Evolutionary conservation across 768 basidiomycete species (phyloP).

Genomic region (Pulveroboletus sp.): DNA sequence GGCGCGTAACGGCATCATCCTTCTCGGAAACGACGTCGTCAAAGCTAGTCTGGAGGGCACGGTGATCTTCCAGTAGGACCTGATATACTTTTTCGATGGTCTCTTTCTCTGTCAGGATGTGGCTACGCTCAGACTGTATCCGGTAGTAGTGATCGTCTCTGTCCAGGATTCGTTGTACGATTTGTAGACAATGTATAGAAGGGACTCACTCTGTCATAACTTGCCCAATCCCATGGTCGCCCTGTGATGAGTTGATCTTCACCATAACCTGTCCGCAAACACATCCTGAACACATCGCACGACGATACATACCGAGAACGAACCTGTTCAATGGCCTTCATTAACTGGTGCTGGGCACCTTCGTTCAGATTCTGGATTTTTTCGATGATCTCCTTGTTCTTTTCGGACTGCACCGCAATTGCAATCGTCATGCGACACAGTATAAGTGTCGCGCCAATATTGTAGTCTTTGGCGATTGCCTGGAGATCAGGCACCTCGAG

Average conservation of each 20-base stretch:
- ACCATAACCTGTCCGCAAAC: slow-evolving; percentile 60
- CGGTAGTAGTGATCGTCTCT: slow-evolving; percentile 90
- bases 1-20: slow-evolving; percentile 65
- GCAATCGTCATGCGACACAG: slow-evolving; percentile 83
- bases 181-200: slow-evolving; percentile 2
- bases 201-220: slow-evolving; percentile 76
- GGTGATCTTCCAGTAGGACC: slow-evolving; percentile 70
- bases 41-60: slow-evolving; percentile 65
- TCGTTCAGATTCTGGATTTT: slow-evolving; percentile 85
- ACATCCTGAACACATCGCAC: not conserved
- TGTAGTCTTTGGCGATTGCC: slow-evolving; percentile 75
- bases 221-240: slow-evolving; percentile 50
- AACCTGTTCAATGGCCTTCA: slow-evolving; percentile 94
- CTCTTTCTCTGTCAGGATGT: slow-evolving; percentile 80
- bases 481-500: slow-evolving; percentile 89
- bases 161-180: slow-evolving; percentile 13
- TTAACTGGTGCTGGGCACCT: slow-evolving; percentile 81
- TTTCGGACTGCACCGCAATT: slow-evolving; percentile 85
- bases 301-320: slow-evolving; percentile 16
- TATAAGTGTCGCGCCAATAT: slow-evolving; percentile 60
- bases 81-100: slow-evolving; percentile 82
- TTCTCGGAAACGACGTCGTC: slow-evolving; percentile 80
- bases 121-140: slow-evolving; percentile 77
- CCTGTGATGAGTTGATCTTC: slow-evolving; percentile 56
- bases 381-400: slow-evolving; percentile 84